phyloP scores from a whole-genome alignment of 2,329 filamentous ascomycete genomes.

The Orbilia quercus region DNA sequence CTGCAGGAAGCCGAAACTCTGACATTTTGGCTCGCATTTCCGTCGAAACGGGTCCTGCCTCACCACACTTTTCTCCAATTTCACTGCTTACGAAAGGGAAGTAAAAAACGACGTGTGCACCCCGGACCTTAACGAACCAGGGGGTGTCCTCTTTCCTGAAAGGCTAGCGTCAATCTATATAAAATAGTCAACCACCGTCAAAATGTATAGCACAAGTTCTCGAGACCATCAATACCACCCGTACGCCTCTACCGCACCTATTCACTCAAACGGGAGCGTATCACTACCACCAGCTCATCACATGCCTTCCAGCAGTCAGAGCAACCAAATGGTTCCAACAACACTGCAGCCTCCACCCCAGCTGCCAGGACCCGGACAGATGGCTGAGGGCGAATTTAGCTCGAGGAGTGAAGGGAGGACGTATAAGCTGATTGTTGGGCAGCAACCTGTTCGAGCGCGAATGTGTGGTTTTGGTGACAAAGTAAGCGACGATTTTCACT shows the following conservation, averaged over 20 bases:
- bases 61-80: constrained; percentile 55
- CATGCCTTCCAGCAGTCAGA: constrained; percentile 37
- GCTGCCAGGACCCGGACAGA: constrained; percentile 55
- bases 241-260: constrained; percentile 51
- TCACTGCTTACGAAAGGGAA: constrained; percentile 38
- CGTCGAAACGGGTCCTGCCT: constrained; percentile 54
- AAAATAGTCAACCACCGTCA: constrained; percentile 52
- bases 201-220: constrained; percentile 55
- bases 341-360: constrained; percentile 48
- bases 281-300: constrained; percentile 47
- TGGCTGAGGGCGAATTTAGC: constrained; percentile 50
- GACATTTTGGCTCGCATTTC: constrained; percentile 44
- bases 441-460: constrained; percentile 90
- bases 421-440: constrained; percentile 79
- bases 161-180: constrained; percentile 53
- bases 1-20: constrained; percentile 56
- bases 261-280: constrained; percentile 54
- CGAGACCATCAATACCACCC: constrained; percentile 55
- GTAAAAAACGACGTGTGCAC: constrained; percentile 52
- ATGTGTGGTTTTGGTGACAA: constrained; percentile 99
- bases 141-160: constrained; percentile 54
- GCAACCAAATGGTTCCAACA: constrained; percentile 39
- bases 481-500: constrained; percentile 66
- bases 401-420: constrained; percentile 64
- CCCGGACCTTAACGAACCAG: constrained; percentile 53